phyloP scores from a whole-genome alignment of 169 alveolate genomes.

The Babesia ovata region DNA sequence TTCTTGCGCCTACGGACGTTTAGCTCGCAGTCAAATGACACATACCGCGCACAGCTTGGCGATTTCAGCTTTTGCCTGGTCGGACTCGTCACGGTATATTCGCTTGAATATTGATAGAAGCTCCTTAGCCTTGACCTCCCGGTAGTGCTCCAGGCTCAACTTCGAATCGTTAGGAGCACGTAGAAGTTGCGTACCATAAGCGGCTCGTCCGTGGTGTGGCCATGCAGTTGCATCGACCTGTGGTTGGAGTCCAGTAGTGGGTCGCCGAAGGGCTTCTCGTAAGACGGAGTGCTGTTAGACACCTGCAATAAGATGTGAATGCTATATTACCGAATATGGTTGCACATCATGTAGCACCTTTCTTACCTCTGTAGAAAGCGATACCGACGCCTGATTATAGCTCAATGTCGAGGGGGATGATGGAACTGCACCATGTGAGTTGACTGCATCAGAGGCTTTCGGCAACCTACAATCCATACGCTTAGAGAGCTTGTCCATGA shows the following conservation, averaged over 20 bases:
- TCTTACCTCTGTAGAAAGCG: slow-evolving; percentile 27
- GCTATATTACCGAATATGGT: background rate
- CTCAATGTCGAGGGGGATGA: slow-evolving; percentile 24
- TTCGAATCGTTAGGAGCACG: background rate
- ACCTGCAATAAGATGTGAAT: background rate
- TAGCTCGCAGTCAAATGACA: too few relatives aligned
- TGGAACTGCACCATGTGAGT: background rate
- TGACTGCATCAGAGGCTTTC: background rate
- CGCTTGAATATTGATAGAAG: slow-evolving; percentile 34
- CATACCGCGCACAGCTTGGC: slow-evolving; percentile 26
- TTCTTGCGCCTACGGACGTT: slow-evolving; percentile 5
- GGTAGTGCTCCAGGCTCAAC: slow-evolving; percentile 42
- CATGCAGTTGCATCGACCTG: slow-evolving; percentile 17
- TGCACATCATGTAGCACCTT: background rate
- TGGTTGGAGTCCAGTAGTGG: slow-evolving; percentile 16
- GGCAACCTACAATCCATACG: slow-evolving; percentile 15
- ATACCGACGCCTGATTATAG: slow-evolving; percentile 24
- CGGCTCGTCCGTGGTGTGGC: slow-evolving; percentile 32
- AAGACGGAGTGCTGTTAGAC: slow-evolving; percentile 23
- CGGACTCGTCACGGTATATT: slow-evolving; percentile 35
- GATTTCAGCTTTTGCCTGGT: slow-evolving; percentile 43
- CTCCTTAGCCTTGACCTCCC: slow-evolving; percentile 38
- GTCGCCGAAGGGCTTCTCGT: slow-evolving; percentile 23
- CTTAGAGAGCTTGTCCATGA: slow-evolving; percentile 12
- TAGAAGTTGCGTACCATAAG: slow-evolving; percentile 15